Evolutionary conservation across 1,139 yeast genomes (phyloP).

Genomic region (Kurtzmaniella quercitrusa): DNA sequence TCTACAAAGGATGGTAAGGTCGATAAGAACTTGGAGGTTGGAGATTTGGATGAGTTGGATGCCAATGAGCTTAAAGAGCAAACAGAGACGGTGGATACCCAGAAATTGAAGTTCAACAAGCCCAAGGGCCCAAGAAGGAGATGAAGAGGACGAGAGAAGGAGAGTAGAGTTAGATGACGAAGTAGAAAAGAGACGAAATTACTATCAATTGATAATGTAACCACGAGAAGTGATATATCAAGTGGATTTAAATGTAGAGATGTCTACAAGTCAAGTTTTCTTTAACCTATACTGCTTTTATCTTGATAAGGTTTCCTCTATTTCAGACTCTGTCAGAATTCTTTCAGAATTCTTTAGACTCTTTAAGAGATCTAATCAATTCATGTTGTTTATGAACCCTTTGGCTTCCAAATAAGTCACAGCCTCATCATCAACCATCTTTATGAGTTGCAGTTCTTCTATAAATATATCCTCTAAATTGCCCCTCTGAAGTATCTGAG

Average conservation of each 20-base stretch:
- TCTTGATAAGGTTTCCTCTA: too few relatives aligned
- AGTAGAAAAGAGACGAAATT: too few relatives aligned
- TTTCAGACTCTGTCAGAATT: too few relatives aligned
- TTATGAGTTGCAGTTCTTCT: background rate
- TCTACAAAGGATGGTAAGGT: slow-evolving; percentile 18
- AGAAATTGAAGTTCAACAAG: slow-evolving; percentile 38
- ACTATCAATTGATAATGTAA: too few relatives aligned
- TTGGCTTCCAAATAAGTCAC: background rate
- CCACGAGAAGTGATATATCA: too few relatives aligned
- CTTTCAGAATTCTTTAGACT: too few relatives aligned
- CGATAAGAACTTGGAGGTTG: slow-evolving; percentile 55
- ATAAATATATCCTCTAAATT: slow-evolving; percentile 2
- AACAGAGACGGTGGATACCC: slow-evolving; percentile 12
- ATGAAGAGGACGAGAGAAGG: too few relatives aligned
- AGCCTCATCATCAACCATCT: slow-evolving; percentile 4
- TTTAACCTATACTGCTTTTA: too few relatives aligned
- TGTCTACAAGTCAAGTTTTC: too few relatives aligned
- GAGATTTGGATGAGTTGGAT: slow-evolving; percentile 66
- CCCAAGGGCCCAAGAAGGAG: slow-evolving; percentile 57
- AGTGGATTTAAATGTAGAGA: too few relatives aligned
- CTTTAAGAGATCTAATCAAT: too few relatives aligned
- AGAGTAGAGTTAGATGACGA: too few relatives aligned
- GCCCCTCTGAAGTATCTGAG: slow-evolving; percentile 16
- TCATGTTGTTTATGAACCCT: background rate
- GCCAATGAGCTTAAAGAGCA: slow-evolving; percentile 24